Evolutionary conservation across 331 rosid genomes (phyloP), one percentile per base, ranked within the genome.

Genomic region (Quercus tomentella): DNA sequence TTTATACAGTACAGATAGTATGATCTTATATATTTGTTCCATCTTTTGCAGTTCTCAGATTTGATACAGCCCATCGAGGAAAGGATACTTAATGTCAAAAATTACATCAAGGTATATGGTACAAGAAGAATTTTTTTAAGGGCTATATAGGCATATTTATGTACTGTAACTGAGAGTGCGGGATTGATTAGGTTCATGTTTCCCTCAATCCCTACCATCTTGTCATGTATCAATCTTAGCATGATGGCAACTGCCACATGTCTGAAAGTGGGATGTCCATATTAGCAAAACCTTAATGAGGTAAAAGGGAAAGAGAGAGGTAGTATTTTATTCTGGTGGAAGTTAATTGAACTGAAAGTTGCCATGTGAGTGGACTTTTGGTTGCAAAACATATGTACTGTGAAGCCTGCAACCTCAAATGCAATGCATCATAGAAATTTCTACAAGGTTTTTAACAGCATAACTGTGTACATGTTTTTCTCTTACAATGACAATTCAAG

Each of bases 61-160:
- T 76, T 95, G 69, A 91, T 96, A 80, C 93, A 93, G 79, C 91
- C 97, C 78, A 76, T 93, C 68, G 96, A 91, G 82, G 89, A 86
- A 56, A 88, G 99, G 74, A 91, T 85, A 41, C 82, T 25, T 22
- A 90, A 88, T 81, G 92, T 96, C 61, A 74, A 88, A 70, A 72
- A 84, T 72, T 96, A 86, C 88, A 88, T 93, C 45, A 93, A 96
- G 99, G 99, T 95, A 89, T 74, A 21, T 60, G 17, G 55, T 74
- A 28, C 58, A 74, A 52, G 63, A 62, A 56, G 55, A n/a, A 72
- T 17, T 41, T 43, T 52, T 30, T 4, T 61, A 30, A 20, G 8
- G 66, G 65, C 23, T 63, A 51, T 33, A 66, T n/a, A 33, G 55
- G 67, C 21, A 69, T 65, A 12, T 65, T 17, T 30, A 17, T 65